Evolutionary conservation across 148 eudicot species (phyloP).

Genomic region (Arbutus unedo): DNA sequence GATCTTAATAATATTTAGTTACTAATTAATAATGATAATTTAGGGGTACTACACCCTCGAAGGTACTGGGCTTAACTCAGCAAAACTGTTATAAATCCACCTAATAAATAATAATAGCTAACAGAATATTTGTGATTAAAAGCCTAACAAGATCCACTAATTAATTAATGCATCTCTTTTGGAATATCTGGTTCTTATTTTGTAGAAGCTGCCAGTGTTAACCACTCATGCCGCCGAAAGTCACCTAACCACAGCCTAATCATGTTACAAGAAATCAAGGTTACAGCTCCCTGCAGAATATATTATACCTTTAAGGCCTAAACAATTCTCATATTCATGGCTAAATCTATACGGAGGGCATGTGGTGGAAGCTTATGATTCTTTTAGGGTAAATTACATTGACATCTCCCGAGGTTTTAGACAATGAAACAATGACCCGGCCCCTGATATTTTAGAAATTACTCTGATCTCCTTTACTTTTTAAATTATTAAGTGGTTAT

Average conservation of each 20-base stretch:
- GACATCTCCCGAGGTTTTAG: too few species aligned
- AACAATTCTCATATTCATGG: too few species aligned
- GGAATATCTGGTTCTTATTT: not conserved
- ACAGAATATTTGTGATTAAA: not conserved
- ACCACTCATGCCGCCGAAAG: constrained; percentile 12
- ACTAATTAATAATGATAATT: not conserved
- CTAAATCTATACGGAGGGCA: too few species aligned
- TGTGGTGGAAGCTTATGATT: too few species aligned
- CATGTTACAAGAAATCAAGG: not conserved
- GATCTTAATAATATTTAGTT: not conserved
- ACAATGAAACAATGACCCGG: too few species aligned
- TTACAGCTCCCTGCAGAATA: not conserved
- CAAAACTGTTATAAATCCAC: not conserved
- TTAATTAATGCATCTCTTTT: not conserved
- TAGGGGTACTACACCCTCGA: not conserved
- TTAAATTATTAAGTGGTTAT: too few species aligned
- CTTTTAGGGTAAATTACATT: too few species aligned
- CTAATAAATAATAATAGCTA: not conserved
- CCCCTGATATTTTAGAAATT: too few species aligned
- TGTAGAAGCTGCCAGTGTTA: not conserved
- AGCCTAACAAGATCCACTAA: not conserved
- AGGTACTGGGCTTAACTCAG: not conserved
- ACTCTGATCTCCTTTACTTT: too few species aligned
- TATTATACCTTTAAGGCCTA: too few species aligned
- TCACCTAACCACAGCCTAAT: not conserved